phyloP scores from a whole-genome alignment of 208 protist species.

The Wallacemonas rigidus region DNA sequence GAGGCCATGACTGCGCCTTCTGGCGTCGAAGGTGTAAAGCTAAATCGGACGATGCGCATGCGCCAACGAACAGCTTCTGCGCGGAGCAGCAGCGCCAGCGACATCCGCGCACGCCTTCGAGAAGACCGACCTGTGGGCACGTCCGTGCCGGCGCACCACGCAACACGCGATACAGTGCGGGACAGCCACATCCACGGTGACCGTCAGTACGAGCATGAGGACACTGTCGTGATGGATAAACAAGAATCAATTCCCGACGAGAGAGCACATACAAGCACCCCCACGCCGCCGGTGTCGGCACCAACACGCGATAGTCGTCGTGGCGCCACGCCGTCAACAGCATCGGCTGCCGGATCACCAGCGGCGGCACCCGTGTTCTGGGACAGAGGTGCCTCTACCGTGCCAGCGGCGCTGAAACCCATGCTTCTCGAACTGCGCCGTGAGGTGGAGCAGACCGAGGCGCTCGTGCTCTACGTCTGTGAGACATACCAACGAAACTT shows the following conservation, averaged over 20 bases:
- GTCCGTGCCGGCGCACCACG: neutral
- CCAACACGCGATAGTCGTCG: neutral
- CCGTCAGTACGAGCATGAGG: neutral
- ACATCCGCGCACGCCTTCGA: neutral
- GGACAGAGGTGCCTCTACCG: constrained; percentile 29
- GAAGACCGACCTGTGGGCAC: neutral
- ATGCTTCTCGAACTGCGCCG: constrained; percentile 35
- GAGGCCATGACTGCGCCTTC: constrained; percentile 20
- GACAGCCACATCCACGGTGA: neutral
- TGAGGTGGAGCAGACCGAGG: constrained; percentile 56
- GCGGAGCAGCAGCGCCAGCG: constrained; percentile 3
- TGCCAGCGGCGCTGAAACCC: constrained; percentile 27
- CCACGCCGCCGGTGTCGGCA: no score
- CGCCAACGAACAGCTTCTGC: constrained; percentile 9
- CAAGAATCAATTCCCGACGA: neutral
- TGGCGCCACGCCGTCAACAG: neutral
- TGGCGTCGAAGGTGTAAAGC: constrained; percentile 53
- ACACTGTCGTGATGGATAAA: neutral
- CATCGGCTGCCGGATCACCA: neutral
- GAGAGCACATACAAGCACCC: neutral
- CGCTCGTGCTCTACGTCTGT: constrained; percentile 35
- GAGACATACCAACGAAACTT: constrained; percentile 46
- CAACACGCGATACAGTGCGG: neutral
- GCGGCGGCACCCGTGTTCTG: constrained; percentile 3
- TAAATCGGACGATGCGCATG: constrained; percentile 39